A percentile compares a stretch with the other conserved stretches of the same genome.
phyloP scores from a whole-genome alignment of 2,329 filamentous ascomycete genomes.

The Botrytis aclada region DNA sequence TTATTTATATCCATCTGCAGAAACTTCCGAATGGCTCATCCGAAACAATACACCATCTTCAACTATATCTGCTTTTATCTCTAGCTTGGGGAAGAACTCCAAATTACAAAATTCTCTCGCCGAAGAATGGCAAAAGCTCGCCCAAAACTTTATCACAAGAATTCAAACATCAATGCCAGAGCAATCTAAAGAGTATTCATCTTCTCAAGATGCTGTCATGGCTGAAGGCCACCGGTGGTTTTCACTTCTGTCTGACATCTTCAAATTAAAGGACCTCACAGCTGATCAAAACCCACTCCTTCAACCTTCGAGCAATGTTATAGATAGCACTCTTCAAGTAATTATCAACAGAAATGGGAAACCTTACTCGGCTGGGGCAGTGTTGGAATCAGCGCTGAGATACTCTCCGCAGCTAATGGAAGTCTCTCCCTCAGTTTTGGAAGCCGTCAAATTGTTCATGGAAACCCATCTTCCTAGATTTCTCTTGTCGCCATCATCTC shows the following conservation, averaged over 20 bases:
- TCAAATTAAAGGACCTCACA: conserved; percentile 37
- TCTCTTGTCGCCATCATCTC: conserved; percentile 65
- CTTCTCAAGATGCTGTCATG: conserved; percentile 66
- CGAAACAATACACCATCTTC: conserved; percentile 23
- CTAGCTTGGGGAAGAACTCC: conserved; percentile 42
- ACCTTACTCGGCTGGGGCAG: conserved; percentile 61
- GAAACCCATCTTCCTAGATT: conserved; percentile 55
- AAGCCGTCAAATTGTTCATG: conserved; percentile 50
- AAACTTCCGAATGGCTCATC: conserved; percentile 28
- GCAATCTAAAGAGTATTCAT: conserved; percentile 71
- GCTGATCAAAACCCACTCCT: conserved; percentile 21
- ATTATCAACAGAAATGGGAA: conserved; percentile 58
- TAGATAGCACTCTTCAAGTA: conserved; percentile 44
- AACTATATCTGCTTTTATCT: conserved; percentile 47
- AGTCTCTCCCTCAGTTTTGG: conserved; percentile 43
- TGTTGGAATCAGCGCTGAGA: conserved; percentile 52
- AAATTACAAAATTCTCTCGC: conserved; percentile 49
- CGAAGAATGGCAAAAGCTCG: conserved; percentile 61
- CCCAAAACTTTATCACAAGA: conserved; percentile 57
- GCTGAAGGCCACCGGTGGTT: conserved; percentile 68
- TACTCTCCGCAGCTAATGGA: conserved; percentile 43
- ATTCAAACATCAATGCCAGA: conserved; percentile 77
- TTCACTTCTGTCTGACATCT: conserved; percentile 37
- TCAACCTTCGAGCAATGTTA: conserved; percentile 26
- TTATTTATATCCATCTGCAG: conserved; percentile 43